Evolutionary conservation across 2,329 filamentous ascomycete genomes (phyloP).

Genomic region (Furcasterigmium sp.): DNA sequence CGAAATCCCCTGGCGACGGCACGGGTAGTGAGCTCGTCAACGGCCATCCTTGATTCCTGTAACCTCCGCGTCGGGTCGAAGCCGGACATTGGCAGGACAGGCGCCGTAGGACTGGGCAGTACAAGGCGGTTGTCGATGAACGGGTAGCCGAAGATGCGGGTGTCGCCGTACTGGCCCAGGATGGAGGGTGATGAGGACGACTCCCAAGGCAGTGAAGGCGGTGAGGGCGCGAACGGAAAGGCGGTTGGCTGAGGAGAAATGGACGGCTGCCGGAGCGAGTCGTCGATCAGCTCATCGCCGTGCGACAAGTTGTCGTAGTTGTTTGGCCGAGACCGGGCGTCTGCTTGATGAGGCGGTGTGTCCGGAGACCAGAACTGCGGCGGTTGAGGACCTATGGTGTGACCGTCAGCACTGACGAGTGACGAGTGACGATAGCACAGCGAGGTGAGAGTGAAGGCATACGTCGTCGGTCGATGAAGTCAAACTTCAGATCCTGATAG

Average conservation of each 20-base stretch:
- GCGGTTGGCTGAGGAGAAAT: constrained; percentile 28
- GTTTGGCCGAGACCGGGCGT: constrained; percentile 10
- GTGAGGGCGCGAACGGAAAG: constrained; percentile 31
- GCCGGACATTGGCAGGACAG: constrained; percentile 4
- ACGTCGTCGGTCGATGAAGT: constrained; percentile 3
- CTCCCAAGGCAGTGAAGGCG: constrained; percentile 21
- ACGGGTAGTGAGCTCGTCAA: constrained; percentile 16
- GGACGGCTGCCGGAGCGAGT: constrained; percentile 18
- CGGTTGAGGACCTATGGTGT: constrained; percentile 11
- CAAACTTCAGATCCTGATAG: constrained; percentile 3
- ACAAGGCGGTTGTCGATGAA: constrained; percentile 15
- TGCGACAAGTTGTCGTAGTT: constrained; percentile 10
- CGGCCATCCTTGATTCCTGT: constrained; percentile 9
- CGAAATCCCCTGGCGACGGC: constrained; percentile 32
- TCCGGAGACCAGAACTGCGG: constrained; percentile 14
- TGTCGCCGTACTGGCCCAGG: constrained; percentile 33
- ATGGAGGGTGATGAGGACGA: constrained; percentile 12
- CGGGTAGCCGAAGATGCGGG: constrained; percentile 30
- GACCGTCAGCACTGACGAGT: constrained; percentile 10
- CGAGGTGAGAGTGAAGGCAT: neutral
- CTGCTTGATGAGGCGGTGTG: constrained; percentile 15
- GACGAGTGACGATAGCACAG: neutral
- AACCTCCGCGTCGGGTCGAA: neutral
- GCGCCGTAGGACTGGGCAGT: constrained; percentile 19
- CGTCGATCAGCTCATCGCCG: constrained; percentile 14